Evolutionary conservation across 257 asterid species (phyloP), one percentile per base, ranked within the genome.

Genomic region (Thymus mandschuricus): DNA sequence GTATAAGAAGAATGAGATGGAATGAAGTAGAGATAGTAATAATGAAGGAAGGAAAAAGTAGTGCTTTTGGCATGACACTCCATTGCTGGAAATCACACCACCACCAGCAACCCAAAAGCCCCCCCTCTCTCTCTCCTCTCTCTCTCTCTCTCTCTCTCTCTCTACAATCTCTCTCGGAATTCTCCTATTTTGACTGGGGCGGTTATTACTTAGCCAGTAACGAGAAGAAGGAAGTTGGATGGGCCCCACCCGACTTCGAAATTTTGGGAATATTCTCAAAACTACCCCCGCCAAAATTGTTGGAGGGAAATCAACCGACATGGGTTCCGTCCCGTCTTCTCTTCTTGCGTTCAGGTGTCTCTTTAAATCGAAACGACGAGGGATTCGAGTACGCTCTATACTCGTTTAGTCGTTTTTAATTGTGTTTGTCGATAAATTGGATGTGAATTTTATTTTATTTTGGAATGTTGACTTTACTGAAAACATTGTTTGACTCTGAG

Each of bases 31-130:
- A 60, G 50, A 77, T 50, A 12, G 54, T 64, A 74, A 84, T 77
- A 68, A 74, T 76, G 80, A 40, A 52, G 71, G 83, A 59, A 30
- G 59, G 59, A 38, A 76, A 79, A 86, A 69, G 82, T 68, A 34
- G 40, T 61, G 77, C 82, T 73, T 86, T 84, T 81, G 64, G 86
- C 85, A 86, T 82, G 84, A 79, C 79, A 79, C 49, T 74, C 81
- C 87, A 79, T 84, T 67, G 88, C 84, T 76, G 89, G 83, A 78
- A 82, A 71, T 71, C 70, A 66, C 73, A 70, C 81, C 38, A 44
- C 50, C 50, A 64, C 75, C 81, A 82, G 76, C 67, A 70, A 69
- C 76, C 80, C 76, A 77, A 81, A 74, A 69, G 59, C 59, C 49
- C 49, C 9, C 62, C 29, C 55, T 52, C 44, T 48, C 64, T 33